phyloP scores from a whole-genome alignment of 1,284 basidiomycete genomes.

The Sanghuangporus baumii region DNA sequence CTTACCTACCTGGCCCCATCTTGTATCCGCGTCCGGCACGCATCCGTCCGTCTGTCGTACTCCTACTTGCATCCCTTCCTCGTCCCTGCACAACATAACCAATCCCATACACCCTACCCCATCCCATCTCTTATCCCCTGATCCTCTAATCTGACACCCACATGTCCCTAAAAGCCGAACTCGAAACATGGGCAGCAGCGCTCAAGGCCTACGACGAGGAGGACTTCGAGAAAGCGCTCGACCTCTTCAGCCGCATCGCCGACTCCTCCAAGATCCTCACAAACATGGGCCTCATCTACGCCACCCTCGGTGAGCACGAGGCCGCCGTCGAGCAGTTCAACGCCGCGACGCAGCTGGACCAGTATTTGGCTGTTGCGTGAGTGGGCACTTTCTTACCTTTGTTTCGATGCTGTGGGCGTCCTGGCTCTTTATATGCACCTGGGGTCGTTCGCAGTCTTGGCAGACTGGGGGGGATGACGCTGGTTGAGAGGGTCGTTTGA shows the following conservation, averaged over 20 bases:
- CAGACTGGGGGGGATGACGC: no score
- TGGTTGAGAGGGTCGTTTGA: not conserved
- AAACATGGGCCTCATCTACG: conserved; percentile 88
- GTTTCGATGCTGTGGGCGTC: not conserved
- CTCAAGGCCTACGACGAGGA: conserved; percentile 81
- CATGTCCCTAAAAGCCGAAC: conserved; percentile 83
- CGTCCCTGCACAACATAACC: not conserved
- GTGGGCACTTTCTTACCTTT: conserved; percentile 27
- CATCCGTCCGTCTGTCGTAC: not conserved
- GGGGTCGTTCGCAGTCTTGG: no score
- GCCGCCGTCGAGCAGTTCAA: conserved; percentile 75
- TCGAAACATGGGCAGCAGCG: conserved; percentile 81
- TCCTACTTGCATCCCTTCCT: not conserved
- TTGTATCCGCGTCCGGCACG: conserved; percentile 18
- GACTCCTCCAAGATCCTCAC: conserved; percentile 86
- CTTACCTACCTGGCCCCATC: not conserved
- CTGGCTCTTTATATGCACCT: not conserved
- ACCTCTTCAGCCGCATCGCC: conserved; percentile 75
- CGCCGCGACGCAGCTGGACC: conserved; percentile 70
- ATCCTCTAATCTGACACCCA: conserved; percentile 18
- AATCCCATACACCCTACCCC: no score
- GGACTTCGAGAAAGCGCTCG: conserved; percentile 69
- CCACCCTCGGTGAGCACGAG: conserved; percentile 82
- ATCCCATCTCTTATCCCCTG: conserved; percentile 4
- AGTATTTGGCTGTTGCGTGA: conserved; percentile 81